Base-by-base conservation (phyloP, 208 protist species). In the Trypanosoma vivax region DNA sequence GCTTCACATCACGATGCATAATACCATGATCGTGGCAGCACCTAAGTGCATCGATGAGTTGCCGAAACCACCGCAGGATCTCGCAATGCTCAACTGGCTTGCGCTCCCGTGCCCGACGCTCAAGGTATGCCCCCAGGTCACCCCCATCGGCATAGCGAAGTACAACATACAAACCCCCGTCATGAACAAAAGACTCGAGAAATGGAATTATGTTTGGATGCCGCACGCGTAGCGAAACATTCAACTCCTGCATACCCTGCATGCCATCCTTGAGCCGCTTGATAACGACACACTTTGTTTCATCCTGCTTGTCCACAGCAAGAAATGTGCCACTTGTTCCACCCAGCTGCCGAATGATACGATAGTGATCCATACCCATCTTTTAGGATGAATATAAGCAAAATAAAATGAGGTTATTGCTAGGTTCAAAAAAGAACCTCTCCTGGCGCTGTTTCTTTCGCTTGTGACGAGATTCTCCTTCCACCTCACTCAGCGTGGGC, bases 1-100 rank as follows among this genome's bases (percentile, higher is more conserved):
- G 78, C 50, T 95, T 96, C 59, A 96, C 86, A 64, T 96, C 91
- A 21, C 91, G 70, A 53, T 96, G 91, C 27, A 95, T 77, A 45
- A 96, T 75, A 11, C 66, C 29, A 29, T 86, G 42, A 3, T 72
- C 59, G 47, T 96, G 91, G 55, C 81, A 91, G 62, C 83, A 92
- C 49, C 71, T 62, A 37, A 96, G 52, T 14, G 88, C 88, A 10
- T 65, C 60, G 7, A 87, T 60, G 23, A 93, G 69, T 64, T 95
- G 88, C 48, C 62, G 58, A 45, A 88, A 91, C 72, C 78, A 90
- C 4, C 59, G 35, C 18, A 79, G 41, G 28, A 94, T 55, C 31
- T 77, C 49, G n/a, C 70, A 70, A 38, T 73, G 58, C 24, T 60
- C 57, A 37, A 75, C 79, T 27, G 76, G 67, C 24, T 55, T 65